phyloP scores from a whole-genome alignment of 768 basidiomycete genomes.

The Pleurotus salmoneostramineus region DNA sequence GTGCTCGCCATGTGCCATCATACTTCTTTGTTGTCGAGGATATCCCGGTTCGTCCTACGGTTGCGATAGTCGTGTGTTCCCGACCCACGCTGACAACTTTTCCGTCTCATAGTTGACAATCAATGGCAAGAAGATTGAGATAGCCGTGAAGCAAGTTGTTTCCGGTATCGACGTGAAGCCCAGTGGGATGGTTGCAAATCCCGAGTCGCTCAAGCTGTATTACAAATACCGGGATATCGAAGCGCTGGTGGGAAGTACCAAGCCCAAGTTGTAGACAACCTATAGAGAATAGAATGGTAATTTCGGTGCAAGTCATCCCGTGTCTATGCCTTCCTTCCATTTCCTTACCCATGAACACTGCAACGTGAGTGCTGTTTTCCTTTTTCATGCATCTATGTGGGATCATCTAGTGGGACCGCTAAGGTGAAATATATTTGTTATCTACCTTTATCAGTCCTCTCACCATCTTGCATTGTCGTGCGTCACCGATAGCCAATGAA shows the following conservation, averaged over 20 bases:
- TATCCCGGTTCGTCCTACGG: constrained; percentile 53
- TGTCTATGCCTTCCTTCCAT: background rate
- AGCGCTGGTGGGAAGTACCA: constrained; percentile 11
- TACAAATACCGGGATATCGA: constrained; percentile 60
- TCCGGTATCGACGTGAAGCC: constrained; percentile 63
- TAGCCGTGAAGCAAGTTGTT: constrained; percentile 74
- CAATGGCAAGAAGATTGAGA: constrained; percentile 78
- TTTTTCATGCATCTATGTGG: background rate
- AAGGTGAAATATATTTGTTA: constrained; percentile 5
- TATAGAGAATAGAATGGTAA: background rate
- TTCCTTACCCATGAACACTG: background rate
- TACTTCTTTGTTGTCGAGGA: constrained; percentile 61
- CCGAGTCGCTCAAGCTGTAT: constrained; percentile 59
- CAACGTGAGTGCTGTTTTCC: too few species aligned
- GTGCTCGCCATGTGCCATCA: constrained; percentile 72
- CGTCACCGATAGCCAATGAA: too few species aligned
- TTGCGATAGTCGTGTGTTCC: background rate
- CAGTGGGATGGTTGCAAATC: constrained; percentile 75
- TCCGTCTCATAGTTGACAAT: constrained; percentile 55
- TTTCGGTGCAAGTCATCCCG: background rate
- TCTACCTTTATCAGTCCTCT: background rate
- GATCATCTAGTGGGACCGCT: background rate
- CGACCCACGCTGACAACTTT: background rate
- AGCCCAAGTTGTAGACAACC: constrained; percentile 13
- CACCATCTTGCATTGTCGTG: background rate